Conservation (phyloP, 257 asterid genomes). For the Petunia secreta region DNA sequence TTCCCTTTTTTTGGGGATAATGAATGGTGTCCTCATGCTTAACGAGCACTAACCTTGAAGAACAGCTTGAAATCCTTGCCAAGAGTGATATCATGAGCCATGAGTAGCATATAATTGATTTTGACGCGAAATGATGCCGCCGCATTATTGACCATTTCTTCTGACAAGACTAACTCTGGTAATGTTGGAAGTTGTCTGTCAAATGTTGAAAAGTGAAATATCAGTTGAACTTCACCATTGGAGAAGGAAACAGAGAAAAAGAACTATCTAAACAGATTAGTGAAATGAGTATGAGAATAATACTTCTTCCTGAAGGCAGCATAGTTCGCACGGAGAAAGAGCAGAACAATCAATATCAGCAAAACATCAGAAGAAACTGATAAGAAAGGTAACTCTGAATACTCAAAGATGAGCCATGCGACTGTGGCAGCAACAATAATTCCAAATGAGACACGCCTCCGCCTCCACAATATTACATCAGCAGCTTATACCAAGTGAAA, state of each 20-base stretch:
- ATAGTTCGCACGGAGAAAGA: conserved; percentile 77
- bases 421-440: conserved; percentile 68
- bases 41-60: conserved; percentile 65
- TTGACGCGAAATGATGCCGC: conserved; percentile 94
- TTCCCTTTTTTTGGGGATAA: neutral
- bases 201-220: conserved; percentile 34
- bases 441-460: conserved; percentile 69
- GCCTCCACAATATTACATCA: conserved; percentile 84
- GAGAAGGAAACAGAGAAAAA: neutral
- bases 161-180: conserved; percentile 89
- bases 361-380: conserved; percentile 77
- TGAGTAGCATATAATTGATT: conserved; percentile 83
- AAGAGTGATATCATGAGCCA: conserved; percentile 97
- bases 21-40: neutral
- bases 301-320: conserved; percentile 71
- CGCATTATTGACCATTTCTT: conserved; percentile 93
- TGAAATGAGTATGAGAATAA: conserved; percentile 23
- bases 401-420: conserved; percentile 80
- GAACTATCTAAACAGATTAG: conserved; percentile 17
- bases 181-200: conserved; percentile 67
- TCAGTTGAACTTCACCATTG: conserved; percentile 32
- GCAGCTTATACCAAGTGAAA: conserved; percentile 63
- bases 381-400: conserved; percentile 81
- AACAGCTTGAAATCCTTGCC: conserved; percentile 95
- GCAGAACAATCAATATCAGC: conserved; percentile 70